Base-by-base conservation (phyloP, 371 early-diverging fungal species). In the Apophysomyces elegans region DNA sequence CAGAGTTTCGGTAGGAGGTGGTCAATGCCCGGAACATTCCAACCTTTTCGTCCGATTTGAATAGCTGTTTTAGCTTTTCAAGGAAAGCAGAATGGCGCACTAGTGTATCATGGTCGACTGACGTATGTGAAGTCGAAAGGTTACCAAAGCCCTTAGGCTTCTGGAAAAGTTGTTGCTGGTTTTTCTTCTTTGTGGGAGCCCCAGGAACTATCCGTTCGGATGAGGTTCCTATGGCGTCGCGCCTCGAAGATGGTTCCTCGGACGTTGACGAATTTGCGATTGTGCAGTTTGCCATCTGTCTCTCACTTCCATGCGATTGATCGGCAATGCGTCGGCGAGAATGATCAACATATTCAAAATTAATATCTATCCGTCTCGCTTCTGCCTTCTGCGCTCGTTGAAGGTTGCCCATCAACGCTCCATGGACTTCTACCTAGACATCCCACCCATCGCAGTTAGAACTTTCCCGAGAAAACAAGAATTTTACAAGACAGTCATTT, bases 21-120 rank as follows among this genome's bases (percentile, higher is more conserved):
- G 87, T 86, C 32, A 89, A 45, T 6, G 76, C 69, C 67, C 87
- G 84, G 71, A 92, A 91, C 62, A 86, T 85, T 16, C 76, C 72
- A 1, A 91, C 68, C 16, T 80, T 80, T 6, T 77, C 82, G n/a
- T 73, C 74, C 4, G 77, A 76, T 58, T 83, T 75, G 3, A 84
- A 57, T 60, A 81, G 75, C 35, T 74, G 67, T 18, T 71, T 74
- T 5, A 85, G 70, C 56, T 78, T 76, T 4, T 81, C 80, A 59
- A 84, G 69, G 39, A 86, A 71, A 16, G 73, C 74, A 0, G 81
- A 64, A 58, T 86, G 88, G 9, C 59, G 64, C 5, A 71, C 61
- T 1, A 74, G 62, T 13, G 65, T 63, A 2, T 12, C 54, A 21
- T 65, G 59, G 6, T 58, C 65, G 4, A 11, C 32, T 5, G 57